phyloP scores from a whole-genome alignment of 1,284 basidiomycete genomes.

The Pseudozyma hubeiensis region DNA sequence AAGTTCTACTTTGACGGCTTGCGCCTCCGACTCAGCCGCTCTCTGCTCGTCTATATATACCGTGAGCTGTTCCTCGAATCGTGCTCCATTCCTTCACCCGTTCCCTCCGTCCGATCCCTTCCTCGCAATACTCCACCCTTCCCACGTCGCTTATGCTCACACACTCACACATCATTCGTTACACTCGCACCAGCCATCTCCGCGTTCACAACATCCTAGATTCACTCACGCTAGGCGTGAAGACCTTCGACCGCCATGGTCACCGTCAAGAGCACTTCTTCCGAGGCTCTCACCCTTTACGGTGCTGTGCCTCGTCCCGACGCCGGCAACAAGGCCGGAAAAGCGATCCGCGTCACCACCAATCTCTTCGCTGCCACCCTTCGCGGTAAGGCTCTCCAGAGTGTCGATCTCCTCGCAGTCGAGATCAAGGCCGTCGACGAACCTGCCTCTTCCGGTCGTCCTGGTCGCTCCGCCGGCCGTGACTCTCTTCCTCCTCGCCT shows the following conservation, averaged over 20 bases:
- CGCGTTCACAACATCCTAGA: neutral
- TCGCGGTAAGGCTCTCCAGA: constrained; percentile 1
- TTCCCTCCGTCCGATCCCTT: no score
- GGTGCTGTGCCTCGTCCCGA: constrained; percentile 46
- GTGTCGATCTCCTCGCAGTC: constrained; percentile 42
- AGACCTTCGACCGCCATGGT: constrained; percentile 7
- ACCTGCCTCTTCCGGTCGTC: neutral
- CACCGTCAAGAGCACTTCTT: constrained; percentile 6
- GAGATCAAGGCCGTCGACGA: constrained; percentile 36
- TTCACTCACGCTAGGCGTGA: no score
- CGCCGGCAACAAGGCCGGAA: constrained; percentile 44
- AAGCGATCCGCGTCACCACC: constrained; percentile 24
- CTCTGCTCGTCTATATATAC: no score
- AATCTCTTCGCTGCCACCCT: constrained; percentile 28
- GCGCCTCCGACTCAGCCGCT: no score
- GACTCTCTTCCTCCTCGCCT: constrained; percentile 26
- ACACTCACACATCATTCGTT: neutral
- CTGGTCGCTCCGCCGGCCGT: neutral
- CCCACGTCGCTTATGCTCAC: no score
- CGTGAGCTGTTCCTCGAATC: no score
- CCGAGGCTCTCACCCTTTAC: constrained; percentile 26
- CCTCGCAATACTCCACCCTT: no score
- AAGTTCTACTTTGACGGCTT: no score
- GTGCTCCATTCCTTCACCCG: no score
- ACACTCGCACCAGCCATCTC: no score